Evolutionary conservation across 495 filamentous ascomycete species (phyloP).

Genomic region (Trichoderma orchidacearum): DNA sequence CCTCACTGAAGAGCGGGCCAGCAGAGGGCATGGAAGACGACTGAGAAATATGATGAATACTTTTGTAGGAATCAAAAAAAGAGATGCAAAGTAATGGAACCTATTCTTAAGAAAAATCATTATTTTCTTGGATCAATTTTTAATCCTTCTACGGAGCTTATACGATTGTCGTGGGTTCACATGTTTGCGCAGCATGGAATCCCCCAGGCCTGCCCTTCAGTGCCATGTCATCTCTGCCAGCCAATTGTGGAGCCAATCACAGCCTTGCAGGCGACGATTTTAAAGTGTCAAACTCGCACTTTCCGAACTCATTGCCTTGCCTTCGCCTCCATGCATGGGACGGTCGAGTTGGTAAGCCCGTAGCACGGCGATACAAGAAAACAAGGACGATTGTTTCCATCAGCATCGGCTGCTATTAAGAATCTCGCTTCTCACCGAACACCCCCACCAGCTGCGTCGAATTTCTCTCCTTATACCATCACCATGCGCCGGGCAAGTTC

Average conservation of each 20-base stretch:
- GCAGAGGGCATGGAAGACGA: too few species aligned
- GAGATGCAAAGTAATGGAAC: too few species aligned
- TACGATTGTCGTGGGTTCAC: too few species aligned
- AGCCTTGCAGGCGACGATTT: not conserved
- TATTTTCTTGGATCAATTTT: too few species aligned
- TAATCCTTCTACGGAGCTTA: too few species aligned
- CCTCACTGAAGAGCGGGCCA: too few species aligned
- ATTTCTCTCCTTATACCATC: not conserved
- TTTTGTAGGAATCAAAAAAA: too few species aligned
- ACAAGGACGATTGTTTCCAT: not conserved
- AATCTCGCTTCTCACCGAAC: not conserved
- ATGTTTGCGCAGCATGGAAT: too few species aligned
- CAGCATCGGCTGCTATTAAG: not conserved
- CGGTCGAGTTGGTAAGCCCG: not conserved
- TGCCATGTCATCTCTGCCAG: not conserved
- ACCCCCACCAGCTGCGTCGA: not conserved
- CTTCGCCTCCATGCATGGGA: conserved; percentile 2
- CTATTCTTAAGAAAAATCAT: too few species aligned
- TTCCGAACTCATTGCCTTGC: conserved; percentile 8
- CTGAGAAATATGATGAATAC: too few species aligned
- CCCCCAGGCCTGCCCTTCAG: not conserved
- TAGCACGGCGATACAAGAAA: not conserved
- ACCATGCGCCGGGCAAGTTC: conserved; percentile 1
- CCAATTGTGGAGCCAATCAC: not conserved
- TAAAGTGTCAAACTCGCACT: conserved; percentile 4